Evolutionary conservation across 441 rosid species (phyloP).

Genomic region (Mallotus japonicus): DNA sequence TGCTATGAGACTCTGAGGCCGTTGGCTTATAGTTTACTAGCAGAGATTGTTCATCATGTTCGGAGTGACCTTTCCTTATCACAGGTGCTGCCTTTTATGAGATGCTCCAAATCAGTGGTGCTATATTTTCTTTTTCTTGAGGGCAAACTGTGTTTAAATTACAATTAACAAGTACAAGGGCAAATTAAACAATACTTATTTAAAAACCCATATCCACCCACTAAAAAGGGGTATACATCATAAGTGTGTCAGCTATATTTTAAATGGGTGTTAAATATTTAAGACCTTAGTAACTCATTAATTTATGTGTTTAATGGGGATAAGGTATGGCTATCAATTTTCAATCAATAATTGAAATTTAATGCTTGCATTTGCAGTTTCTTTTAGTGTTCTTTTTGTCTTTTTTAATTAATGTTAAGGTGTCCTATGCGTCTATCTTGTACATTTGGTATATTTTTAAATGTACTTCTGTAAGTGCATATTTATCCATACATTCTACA

Average conservation of each 20-base stretch:
- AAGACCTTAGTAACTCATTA: too few relatives aligned
- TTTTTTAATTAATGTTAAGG: too few relatives aligned
- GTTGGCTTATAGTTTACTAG: constrained; percentile 94
- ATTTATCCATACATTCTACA: background rate
- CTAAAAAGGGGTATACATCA: too few relatives aligned
- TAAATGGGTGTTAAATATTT: too few relatives aligned
- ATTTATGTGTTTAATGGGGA: too few relatives aligned
- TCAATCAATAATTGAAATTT: too few relatives aligned
- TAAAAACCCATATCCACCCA: background rate
- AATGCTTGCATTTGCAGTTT: too few relatives aligned
- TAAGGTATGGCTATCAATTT: too few relatives aligned
- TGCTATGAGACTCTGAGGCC: constrained; percentile 98
- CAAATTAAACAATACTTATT: background rate
- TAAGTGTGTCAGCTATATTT: too few relatives aligned
- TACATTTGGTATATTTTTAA: background rate
- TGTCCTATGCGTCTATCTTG: too few relatives aligned
- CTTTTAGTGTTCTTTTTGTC: too few relatives aligned
- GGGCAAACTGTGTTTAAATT: background rate
- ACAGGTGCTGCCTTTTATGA: constrained; percentile 52
- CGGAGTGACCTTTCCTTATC: constrained; percentile 80
- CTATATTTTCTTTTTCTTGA: background rate
- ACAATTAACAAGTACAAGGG: background rate
- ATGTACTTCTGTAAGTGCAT: background rate
- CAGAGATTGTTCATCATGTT: constrained; percentile 99
- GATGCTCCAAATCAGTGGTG: constrained; percentile 4